Evolutionary conservation across 768 basidiomycete species (phyloP), one percentile per base, ranked within the genome.

Genomic region (Suillus fuscotomentosus): DNA sequence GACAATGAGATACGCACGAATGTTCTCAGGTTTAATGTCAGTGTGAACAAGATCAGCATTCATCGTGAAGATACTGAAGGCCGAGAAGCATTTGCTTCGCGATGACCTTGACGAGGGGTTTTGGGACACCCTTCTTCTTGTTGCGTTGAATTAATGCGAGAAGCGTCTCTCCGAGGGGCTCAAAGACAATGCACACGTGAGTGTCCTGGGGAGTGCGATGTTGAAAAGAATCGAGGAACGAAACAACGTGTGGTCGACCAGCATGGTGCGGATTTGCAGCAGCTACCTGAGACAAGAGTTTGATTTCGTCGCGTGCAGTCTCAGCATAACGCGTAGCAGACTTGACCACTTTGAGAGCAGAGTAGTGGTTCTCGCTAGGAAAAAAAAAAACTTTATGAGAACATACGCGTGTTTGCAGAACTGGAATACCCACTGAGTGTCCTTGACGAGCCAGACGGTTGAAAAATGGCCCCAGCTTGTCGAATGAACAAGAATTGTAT

Each of bases 251-350:
- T 31, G 83, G 78, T 62, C 90, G 84, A 63, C 95, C 95, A 17
- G 86, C 86, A 73, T 97, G 95, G 2, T 80, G 72, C n/a, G 87
- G 89, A 72, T 86, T 89, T 74, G 85, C 83, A 22, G 85, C 82
- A 61, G 85, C 81, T 6, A 96, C 90, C 68, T 88, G 88, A 67
- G 88, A 86, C 47, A 95, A 84, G 41, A 98, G 85, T 74, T 95
- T 93, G 76, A 99, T 98, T 79, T 99, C 97, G 75, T 99, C 97
- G 60, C 91, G 86, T 36, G 97, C 97, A 5, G 97, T 98, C 75
- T 98, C 96, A 65, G 95, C 93, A 78, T 99, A 99, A 68, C 95
- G 89, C 27, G 88, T 87, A 24, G 95, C 96, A 36, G 95, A 97
- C 79, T 97, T 97, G 77, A 96, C 93, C 63, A 97, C 89, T 76